phyloP scores from a whole-genome alignment of 768 basidiomycete genomes.

The Cyclocybe aegerita region DNA sequence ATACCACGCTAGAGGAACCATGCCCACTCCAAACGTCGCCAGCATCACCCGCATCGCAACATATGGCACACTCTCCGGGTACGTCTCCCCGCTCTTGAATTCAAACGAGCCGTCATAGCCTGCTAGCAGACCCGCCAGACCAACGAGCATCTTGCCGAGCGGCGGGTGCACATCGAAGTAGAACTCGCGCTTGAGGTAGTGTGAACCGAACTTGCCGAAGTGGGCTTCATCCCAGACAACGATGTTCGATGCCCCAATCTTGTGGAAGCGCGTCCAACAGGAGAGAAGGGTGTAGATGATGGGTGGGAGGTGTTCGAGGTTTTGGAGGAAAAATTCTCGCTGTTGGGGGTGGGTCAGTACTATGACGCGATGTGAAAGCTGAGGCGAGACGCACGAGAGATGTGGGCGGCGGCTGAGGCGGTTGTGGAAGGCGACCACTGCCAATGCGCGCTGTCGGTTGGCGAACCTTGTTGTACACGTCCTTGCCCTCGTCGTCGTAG shows the following conservation, averaged over 20 bases:
- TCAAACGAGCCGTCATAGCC: slow-evolving; percentile 93
- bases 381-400: slow-evolving; percentile 46
- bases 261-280: slow-evolving; percentile 93
- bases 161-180: slow-evolving; percentile 99
- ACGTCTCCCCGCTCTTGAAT: slow-evolving; percentile 88
- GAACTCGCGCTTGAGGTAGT: slow-evolving; percentile 98
- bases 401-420: slow-evolving; percentile 63
- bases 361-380: slow-evolving; percentile 15
- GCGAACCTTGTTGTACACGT: slow-evolving; percentile 49
- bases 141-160: slow-evolving; percentile 98
- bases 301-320: slow-evolving; percentile 75
- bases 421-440: slow-evolving; percentile 62
- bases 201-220: slow-evolving; percentile 98
- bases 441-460: slow-evolving; percentile 39
- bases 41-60: slow-evolving; percentile 95
- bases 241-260: slow-evolving; percentile 80
- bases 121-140: slow-evolving; percentile 83
- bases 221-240: slow-evolving; percentile 99
- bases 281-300: slow-evolving; percentile 89
- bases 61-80: slow-evolving; percentile 85
- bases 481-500: slow-evolving; percentile 51
- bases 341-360: slow-evolving; percentile 28
- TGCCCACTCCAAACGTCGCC: slow-evolving; percentile 89
- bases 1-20: slow-evolving; percentile 97
- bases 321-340: slow-evolving; percentile 79